Evolutionary conservation across 2,329 filamentous ascomycete genomes (phyloP), one percentile per base, ranked within the genome.

Genomic region (Venturia effusa): DNA sequence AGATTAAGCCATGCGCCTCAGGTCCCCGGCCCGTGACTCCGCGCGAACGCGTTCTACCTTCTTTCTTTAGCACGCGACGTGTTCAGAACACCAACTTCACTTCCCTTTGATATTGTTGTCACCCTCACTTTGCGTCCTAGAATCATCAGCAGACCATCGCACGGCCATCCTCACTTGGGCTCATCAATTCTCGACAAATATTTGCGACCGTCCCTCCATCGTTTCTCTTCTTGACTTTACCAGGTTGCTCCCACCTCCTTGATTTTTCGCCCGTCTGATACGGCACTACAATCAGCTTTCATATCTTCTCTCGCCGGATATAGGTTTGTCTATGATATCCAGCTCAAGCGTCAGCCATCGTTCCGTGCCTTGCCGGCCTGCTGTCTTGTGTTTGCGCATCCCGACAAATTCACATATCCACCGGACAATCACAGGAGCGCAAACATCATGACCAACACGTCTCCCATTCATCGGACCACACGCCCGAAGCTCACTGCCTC

Each of bases 401-500:
- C 45, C 45, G 8, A 27, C 51, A 57, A 5, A 6, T 57, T 57
- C 27, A 2, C 43, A 10, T 3, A 32, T 34, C 30, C 51, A n/a
- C 6, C 27, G 51, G 51, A 34, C 51, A 34, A 57, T 19, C 30
- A 34, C 51, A 57, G 15, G 13, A 34, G 19, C 51, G 51, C 51
- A 57, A 57, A 57, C 51, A 57, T 11, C 30, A 57, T 22, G 17
- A 11, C 30, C 15, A 27, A 34, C 1, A 19, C 51, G 24, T 10
- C 51, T 55, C 51, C 27, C 11, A 34, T 15, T 34, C 27, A 10
- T 19, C 51, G 30, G 17, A 4, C 51, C 8, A 4, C 19, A 24
- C 51, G 51, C 30, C 51, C 27, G 30, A 57, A 57, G n/a, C 4
- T 57, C 27, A 57, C 51, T 22, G 61, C 64, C 0, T 68, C 69